phyloP scores from a whole-genome alignment of 352 stramenopile genomes.

The Elongisporangium prolatum region DNA sequence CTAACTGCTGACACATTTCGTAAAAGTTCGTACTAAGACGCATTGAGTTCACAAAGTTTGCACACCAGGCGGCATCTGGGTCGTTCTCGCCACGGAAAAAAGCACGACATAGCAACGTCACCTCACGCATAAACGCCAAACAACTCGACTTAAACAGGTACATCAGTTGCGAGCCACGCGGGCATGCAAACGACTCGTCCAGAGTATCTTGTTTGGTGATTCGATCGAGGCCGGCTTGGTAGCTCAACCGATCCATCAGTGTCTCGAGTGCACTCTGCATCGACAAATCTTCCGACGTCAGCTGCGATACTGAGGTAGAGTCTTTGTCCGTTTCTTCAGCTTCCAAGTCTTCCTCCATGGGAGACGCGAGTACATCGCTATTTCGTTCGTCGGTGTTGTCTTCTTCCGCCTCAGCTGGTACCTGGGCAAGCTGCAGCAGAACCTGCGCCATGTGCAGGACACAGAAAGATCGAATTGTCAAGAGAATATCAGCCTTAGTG shows the following conservation, averaged over 20 bases:
- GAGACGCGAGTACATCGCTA: not conserved
- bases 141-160: slow-evolving; percentile 75
- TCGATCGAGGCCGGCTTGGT: slow-evolving; percentile 33
- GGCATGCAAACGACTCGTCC: slow-evolving; percentile 9
- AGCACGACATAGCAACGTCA: slow-evolving; percentile 66
- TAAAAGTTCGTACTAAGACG: slow-evolving; percentile 71
- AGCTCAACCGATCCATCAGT: slow-evolving; percentile 48
- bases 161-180: slow-evolving; percentile 49
- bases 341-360: slow-evolving; percentile 11
- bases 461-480: slow-evolving; percentile 73
- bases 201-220: slow-evolving; percentile 6
- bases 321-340: slow-evolving; percentile 2
- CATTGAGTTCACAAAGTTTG: slow-evolving; percentile 76
- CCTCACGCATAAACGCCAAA: slow-evolving; percentile 69
- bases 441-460: slow-evolving; percentile 79
- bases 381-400: slow-evolving; percentile 23
- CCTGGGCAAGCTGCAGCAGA: slow-evolving; percentile 53
- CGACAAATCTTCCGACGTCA: not conserved
- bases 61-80: slow-evolving; percentile 65
- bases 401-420: slow-evolving; percentile 53
- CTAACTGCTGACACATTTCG: slow-evolving; percentile 72
- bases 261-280: slow-evolving; percentile 44
- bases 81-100: slow-evolving; percentile 79
- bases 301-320: not conserved
- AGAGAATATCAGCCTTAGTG: slow-evolving; percentile 73